These are phyloP conservation scores for Fusarium chaquense DNA, from an alignment of 2,329 filamentous ascomycete species.

Conservation along the genomic window DNA sequence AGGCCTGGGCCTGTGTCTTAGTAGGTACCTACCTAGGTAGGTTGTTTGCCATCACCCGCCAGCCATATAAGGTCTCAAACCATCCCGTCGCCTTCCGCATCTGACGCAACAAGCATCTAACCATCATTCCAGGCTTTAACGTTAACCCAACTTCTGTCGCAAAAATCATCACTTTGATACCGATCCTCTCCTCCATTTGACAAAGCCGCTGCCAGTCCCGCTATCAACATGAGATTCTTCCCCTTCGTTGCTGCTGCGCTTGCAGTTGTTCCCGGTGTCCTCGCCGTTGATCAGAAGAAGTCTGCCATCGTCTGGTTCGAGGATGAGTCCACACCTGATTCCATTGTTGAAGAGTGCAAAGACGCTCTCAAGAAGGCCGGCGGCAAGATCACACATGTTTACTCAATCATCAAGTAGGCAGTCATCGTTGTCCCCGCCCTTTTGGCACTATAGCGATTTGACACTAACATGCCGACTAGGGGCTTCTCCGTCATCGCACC, in stretches of 20 bases:
- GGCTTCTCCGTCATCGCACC: slow-evolving; percentile 83
- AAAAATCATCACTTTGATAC: not conserved
- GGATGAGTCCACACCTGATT: slow-evolving; percentile 71
- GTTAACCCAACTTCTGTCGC: slow-evolving; percentile 8
- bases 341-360: slow-evolving; percentile 77
- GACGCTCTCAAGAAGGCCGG: slow-evolving; percentile 76
- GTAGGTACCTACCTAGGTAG: not conserved
- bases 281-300: slow-evolving; percentile 75
- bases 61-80: slow-evolving; percentile 33
- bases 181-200: not conserved
- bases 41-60: slow-evolving; percentile 20
- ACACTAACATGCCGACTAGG: slow-evolving; percentile 59
- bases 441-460: not conserved
- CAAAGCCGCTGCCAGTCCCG: slow-evolving; percentile 1
- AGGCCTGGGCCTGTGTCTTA: slow-evolving; percentile 5
- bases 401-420: slow-evolving; percentile 74
- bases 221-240: slow-evolving; percentile 72
- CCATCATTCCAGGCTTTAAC: slow-evolving; percentile 6
- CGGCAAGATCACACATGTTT: slow-evolving; percentile 83
- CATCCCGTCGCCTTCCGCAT: slow-evolving; percentile 24
- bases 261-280: slow-evolving; percentile 67
- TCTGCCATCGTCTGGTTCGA: slow-evolving; percentile 84
- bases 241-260: slow-evolving; percentile 66
- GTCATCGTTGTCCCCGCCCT: not conserved
- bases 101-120: slow-evolving; percentile 25